Base-by-base conservation (phyloP, 495 filamentous ascomycete genomes). In the Filosporella fistucella region DNA sequence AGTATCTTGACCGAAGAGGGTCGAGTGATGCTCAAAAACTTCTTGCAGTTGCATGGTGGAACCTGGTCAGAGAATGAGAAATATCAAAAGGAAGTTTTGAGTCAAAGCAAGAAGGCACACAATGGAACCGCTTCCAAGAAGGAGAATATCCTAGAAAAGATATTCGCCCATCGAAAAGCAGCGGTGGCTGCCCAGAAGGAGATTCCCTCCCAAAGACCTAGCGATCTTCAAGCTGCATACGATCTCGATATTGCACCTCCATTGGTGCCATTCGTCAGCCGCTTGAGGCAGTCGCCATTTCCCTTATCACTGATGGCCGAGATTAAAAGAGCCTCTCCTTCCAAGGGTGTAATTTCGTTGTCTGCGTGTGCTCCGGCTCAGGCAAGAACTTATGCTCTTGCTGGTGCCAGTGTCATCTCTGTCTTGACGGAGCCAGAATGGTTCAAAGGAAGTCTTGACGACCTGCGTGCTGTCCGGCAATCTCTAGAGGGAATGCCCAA, bases 361-460 rank as follows among this genome's bases (percentile, higher is more conserved):
- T 76, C 85, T 16, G 85, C 89, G 24, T 91, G 88, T 54, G 93
- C 93, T 4, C 88, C 91, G 20, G 79, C 83, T 9, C 93, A 99
- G 68, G 93, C 93, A 35, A 80, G 86, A 43, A 86, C 83, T 52
- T 99, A 98, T 62, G 94, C 94, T 11, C 77, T 90, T 7, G 90
- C 94, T 12, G 94, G 93, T 17, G 94, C 93, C 21, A 96, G 91
- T 55, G 86, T 94, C 23, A 97, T 98, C 56, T 96, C 91, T 10
- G 94, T 99, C 11, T 79, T 99, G 43, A 99, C 93, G 0, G 93
- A 99, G 66, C 93, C 93, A 0, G 85, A 96, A 56, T 99, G 90
- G 90, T 99, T 99, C 70, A 97, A 96, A 66, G 93, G 93, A 23
- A 91, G 85, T 54, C 88, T 97, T 42, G 93, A 99, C 43, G 93